Evolutionary conservation across 2,329 filamentous ascomycete species (phyloP).

Genomic region (Cladophialophora chaetospira): DNA sequence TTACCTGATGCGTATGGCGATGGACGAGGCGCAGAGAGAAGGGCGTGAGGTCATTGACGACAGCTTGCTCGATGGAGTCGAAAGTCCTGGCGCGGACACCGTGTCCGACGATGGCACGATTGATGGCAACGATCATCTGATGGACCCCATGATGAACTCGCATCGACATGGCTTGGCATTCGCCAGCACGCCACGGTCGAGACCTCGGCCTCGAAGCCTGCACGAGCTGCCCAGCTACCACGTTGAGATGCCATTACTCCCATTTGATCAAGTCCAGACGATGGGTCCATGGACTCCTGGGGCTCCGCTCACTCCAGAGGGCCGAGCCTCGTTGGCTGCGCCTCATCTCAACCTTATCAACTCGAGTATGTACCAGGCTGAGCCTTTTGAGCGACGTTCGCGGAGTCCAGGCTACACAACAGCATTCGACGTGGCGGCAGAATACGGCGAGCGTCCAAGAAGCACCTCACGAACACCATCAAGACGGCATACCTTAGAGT

Average conservation of each 20-base stretch:
- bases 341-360: conserved; percentile 20
- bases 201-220: conserved; percentile 31
- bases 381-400: conserved; percentile 20
- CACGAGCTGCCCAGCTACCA: conserved; percentile 33
- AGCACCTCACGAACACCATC: conserved; percentile 30
- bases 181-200: conserved; percentile 19
- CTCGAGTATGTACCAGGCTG: conserved; percentile 12
- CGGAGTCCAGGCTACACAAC: conserved; percentile 20
- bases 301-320: conserved; percentile 22
- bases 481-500: conserved; percentile 30
- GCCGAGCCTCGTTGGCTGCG: conserved; percentile 17
- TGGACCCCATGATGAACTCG: conserved; percentile 28
- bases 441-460: conserved; percentile 25
- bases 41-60: conserved; percentile 32
- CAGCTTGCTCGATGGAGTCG: conserved; percentile 31
- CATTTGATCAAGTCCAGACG: conserved; percentile 29
- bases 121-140: conserved; percentile 32
- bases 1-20: conserved; percentile 63
- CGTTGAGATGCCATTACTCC: conserved; percentile 33
- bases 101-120: conserved; percentile 35
- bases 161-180: conserved; percentile 27
- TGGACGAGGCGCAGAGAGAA: conserved; percentile 32
- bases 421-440: conserved; percentile 16
- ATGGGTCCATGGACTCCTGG: conserved; percentile 33
- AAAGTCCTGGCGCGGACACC: conserved; percentile 33